phyloP scores from a whole-genome alignment of 2,329 filamentous ascomycete species.

The Metarhizium album region DNA sequence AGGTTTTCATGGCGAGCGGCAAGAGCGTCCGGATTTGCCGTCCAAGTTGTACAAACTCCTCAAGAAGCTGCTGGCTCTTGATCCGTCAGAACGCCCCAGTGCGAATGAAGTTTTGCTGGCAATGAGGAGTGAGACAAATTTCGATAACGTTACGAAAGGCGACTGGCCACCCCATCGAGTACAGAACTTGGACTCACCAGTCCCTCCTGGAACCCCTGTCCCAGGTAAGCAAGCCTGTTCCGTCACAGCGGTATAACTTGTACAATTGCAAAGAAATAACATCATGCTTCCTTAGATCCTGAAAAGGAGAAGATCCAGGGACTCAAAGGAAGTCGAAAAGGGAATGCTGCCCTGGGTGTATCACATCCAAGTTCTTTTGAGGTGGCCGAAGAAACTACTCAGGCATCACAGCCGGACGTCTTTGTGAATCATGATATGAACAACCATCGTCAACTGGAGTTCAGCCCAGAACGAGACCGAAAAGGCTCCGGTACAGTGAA shows the following conservation, averaged over 20 bases:
- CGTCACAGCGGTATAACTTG: neutral
- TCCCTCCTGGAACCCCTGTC: constrained; percentile 36
- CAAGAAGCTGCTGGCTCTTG: constrained; percentile 66
- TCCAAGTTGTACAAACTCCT: constrained; percentile 77
- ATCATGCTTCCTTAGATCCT: constrained; percentile 13
- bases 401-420: constrained; percentile 7
- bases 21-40: constrained; percentile 71
- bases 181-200: constrained; percentile 45
- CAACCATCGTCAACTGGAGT: neutral
- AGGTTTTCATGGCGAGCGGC: constrained; percentile 70
- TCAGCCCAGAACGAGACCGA: neutral
- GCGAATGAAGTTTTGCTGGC: constrained; percentile 75
- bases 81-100: constrained; percentile 66
- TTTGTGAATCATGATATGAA: neutral
- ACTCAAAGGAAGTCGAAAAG: constrained; percentile 1
- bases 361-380: constrained; percentile 15
- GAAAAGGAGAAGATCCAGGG: constrained; percentile 18
- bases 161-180: constrained; percentile 31
- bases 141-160: constrained; percentile 30
- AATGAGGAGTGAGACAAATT: constrained; percentile 56
- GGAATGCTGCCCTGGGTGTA: neutral
- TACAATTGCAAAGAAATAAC: neutral
- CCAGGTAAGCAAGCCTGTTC: constrained; percentile 27
- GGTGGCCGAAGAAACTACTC: constrained; percentile 10
- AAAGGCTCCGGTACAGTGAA: neutral